A percentile compares a stretch with the other conserved stretches of the same genome.
Evolutionary conservation across 441 rosid species (phyloP).

Genomic region (Croton laevigatus): DNA sequence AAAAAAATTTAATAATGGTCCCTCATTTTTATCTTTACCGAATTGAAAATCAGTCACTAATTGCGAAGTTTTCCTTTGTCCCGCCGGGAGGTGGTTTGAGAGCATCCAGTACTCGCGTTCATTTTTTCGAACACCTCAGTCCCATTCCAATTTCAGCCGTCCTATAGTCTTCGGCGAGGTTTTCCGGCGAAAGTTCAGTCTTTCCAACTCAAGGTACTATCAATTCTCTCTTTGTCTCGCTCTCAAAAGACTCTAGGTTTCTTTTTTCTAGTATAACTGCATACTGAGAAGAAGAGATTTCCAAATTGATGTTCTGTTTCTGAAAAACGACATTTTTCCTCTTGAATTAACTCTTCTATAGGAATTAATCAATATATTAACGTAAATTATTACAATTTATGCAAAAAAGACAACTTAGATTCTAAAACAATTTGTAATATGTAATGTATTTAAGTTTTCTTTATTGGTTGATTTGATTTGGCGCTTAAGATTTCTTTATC

Average conservation of each 20-base stretch:
- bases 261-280: neutral
- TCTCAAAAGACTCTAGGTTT: neutral
- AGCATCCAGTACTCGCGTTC: too few relatives aligned
- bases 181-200: neutral
- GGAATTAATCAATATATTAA: neutral
- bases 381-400: neutral
- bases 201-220: constrained; percentile 2
- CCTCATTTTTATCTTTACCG: too few relatives aligned
- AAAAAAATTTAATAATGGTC: too few relatives aligned
- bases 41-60: too few relatives aligned
- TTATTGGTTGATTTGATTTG: neutral
- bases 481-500: neutral
- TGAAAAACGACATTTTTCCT: neutral
- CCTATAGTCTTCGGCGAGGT: neutral
- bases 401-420: too few relatives aligned
- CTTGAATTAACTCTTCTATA: neutral
- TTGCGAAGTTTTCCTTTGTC: too few relatives aligned
- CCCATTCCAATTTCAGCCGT: neutral
- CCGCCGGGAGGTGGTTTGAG: too few relatives aligned
- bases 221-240: neutral
- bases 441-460: neutral
- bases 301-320: neutral
- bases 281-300: neutral
- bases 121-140: neutral
- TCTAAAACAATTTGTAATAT: neutral